Evolutionary conservation across 129 eudicot species (phyloP).

Genomic region (Arctium minus): DNA sequence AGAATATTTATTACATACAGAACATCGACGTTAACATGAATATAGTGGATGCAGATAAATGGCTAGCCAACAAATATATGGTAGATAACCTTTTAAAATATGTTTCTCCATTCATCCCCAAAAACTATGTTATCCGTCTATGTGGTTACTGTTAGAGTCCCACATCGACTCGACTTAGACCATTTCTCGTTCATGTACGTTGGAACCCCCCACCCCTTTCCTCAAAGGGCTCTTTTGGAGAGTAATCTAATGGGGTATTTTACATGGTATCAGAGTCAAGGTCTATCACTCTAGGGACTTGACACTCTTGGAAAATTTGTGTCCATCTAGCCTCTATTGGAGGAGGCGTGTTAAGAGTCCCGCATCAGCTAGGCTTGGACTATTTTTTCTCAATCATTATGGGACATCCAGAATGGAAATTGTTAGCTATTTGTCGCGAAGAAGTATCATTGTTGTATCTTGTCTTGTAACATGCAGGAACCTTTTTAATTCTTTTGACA

Average conservation of each 20-base stretch:
- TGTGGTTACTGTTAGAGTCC: background rate
- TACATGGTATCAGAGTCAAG: background rate
- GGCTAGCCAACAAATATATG: background rate
- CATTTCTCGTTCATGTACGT: background rate
- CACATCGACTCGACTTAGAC: background rate
- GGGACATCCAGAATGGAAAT: background rate
- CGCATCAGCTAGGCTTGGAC: background rate
- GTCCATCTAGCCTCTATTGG: too few relatives aligned
- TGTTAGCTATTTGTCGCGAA: background rate
- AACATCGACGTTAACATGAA: background rate
- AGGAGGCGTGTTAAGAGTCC: background rate
- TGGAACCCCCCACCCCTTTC: too few relatives aligned
- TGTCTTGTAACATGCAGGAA: slow-evolving; percentile 47
- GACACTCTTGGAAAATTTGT: too few relatives aligned
- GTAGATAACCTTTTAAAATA: too few relatives aligned
- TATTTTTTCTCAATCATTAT: background rate
- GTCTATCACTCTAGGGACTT: too few relatives aligned
- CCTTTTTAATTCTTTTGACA: slow-evolving; percentile 82
- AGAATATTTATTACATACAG: background rate
- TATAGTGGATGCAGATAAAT: background rate
- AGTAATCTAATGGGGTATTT: background rate
- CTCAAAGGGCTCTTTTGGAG: too few relatives aligned
- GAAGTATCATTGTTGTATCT: background rate
- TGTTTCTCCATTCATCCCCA: background rate
- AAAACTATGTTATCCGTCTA: background rate